phyloP scores from a whole-genome alignment of 768 basidiomycete genomes.

The Trametes cinnabarina region DNA sequence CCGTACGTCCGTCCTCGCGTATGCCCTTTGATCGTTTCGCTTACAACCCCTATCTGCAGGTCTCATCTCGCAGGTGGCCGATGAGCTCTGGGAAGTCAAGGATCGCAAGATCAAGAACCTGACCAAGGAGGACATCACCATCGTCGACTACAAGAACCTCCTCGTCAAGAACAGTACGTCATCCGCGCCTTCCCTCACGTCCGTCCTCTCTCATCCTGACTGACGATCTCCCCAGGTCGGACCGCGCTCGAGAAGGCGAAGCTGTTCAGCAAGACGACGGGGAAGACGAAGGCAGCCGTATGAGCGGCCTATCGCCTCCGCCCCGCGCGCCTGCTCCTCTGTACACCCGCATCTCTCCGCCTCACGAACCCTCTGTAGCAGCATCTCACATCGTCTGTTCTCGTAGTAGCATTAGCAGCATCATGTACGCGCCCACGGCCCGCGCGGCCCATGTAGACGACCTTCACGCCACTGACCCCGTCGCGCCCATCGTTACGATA shows the following conservation, averaged over 20 bases:
- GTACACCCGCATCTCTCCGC: conserved; percentile 1
- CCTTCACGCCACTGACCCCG: neutral
- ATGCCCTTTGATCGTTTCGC: neutral
- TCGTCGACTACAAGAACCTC: conserved; percentile 90
- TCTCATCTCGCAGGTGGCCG: conserved; percentile 95
- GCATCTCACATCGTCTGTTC: conserved; percentile 4
- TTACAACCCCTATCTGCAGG: conserved; percentile 44
- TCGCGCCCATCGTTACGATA: conserved; percentile 7
- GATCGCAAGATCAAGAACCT: conserved; percentile 90
- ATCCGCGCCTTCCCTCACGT: neutral
- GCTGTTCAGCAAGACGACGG: conserved; percentile 81
- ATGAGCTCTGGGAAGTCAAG: conserved; percentile 99
- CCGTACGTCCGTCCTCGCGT: conserved; percentile 54
- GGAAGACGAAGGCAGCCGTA: conserved; percentile 56
- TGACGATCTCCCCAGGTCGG: conserved; percentile 48
- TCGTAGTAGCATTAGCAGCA: conserved; percentile 16
- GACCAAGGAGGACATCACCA: conserved; percentile 86
- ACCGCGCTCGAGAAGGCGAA: conserved; percentile 91
- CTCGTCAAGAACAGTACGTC: conserved; percentile 74
- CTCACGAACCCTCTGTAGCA: conserved; percentile 14
- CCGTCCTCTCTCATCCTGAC: neutral
- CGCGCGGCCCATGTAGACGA: conserved; percentile 9
- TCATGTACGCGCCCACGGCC: neutral
- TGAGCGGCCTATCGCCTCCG: conserved; percentile 39
- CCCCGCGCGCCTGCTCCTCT: neutral